phyloP scores from a whole-genome alignment of 176 grass and related monocot species.

The Rhynchospora breviuscula region DNA sequence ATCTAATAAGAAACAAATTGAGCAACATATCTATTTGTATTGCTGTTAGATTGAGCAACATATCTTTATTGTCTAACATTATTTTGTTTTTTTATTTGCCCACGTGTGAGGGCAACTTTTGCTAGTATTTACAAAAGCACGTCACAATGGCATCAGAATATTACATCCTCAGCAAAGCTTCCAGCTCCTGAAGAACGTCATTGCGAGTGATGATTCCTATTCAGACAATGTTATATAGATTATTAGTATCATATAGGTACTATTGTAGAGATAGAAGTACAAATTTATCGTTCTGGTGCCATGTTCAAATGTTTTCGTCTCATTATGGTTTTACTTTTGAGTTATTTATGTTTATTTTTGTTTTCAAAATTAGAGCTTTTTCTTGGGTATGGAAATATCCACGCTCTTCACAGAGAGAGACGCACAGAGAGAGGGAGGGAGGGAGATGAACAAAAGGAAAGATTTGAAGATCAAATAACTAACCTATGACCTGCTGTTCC shows the following conservation, averaged over 20 bases:
- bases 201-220: slow-evolving; percentile 82
- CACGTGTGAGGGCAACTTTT: too few species aligned
- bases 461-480: slow-evolving; percentile 10
- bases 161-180: slow-evolving; percentile 49
- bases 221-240: background rate
- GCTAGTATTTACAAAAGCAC: slow-evolving; percentile 19
- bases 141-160: background rate
- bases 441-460: background rate
- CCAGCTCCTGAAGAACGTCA: slow-evolving; percentile 67
- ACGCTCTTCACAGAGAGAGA: background rate
- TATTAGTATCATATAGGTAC: background rate
- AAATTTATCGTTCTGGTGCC: background rate
- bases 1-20: too few species aligned
- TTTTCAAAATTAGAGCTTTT: background rate
- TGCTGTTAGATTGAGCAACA: too few species aligned
- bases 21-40: too few species aligned
- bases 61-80: too few species aligned
- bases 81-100: too few species aligned
- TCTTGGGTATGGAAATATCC: background rate
- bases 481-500: slow-evolving; percentile 66
- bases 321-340: background rate
- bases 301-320: background rate
- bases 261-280: background rate
- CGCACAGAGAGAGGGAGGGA: background rate
- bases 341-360: background rate